Evolutionary conservation across 352 stramenopile species (phyloP), one percentile per base, ranked within the genome.

Genomic region (Phytopythium litorale): DNA sequence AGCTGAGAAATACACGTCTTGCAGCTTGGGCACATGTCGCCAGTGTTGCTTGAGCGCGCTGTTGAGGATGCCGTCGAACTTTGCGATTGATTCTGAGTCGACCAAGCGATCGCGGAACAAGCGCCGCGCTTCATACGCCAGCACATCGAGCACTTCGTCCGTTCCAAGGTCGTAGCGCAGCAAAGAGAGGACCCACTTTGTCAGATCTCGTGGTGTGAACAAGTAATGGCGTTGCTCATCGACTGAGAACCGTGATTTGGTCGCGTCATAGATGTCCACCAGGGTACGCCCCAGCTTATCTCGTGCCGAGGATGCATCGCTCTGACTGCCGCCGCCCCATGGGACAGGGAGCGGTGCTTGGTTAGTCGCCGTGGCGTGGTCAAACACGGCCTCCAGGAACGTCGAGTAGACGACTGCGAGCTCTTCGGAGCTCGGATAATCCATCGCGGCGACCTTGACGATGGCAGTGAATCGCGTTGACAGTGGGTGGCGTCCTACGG

Each of bases 161-260:
- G 67, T 67, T 37, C 78, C 83, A 0, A 98, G 68, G 58, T 98
- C 88, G 61, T 98, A 98, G 11, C 91, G 83, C 3, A 95, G 65
- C 7, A 98, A 68, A 6, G 87, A 79, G 46, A 92, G 87, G 19
- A 97, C 86, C 93, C 93, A 98, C 32, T 92, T 85, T 5, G 90
- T 98, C 15, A 98, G 48, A 61, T 98, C 92, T 4, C 94, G 86
- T 1, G 92, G 92, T 15, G 93, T 98, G 59, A 98, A 97, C 13
- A 98, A 72, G 66, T 98, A 98, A 64, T 98, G 94, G n/a, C 94
- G 77, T 37, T 97, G 77, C 42, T 98, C 94, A 56, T 98, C 92
- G 19, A 98, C 89, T 0, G 76, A 96, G 69, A 98, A 98, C 50
- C 97, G 97, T 30, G 69, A 66, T 37, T 91, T 91, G 18, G 94